Percentiles rank a stretch among this genome's conserved stretches.
Evolutionary conservation across 1,139 yeast species (phyloP).

Genomic region (Kurtzmaniella natalensis): DNA sequence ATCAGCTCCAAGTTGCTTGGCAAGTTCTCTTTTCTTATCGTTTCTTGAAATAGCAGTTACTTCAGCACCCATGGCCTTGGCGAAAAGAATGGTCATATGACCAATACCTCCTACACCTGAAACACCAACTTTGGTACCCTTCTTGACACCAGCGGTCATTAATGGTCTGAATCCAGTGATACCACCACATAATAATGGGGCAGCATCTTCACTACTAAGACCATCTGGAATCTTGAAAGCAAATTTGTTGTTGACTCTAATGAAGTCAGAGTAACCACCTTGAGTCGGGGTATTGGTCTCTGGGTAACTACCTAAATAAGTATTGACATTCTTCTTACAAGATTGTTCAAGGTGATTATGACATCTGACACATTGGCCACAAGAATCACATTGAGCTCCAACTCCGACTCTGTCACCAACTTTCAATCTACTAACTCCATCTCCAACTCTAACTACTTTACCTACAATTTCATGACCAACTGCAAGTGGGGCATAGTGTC

Average conservation of each 20-base stretch:
- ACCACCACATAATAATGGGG: conserved; percentile 45
- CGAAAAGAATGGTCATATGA: conserved; percentile 54
- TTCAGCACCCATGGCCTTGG: conserved; percentile 55
- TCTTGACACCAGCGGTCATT: not conserved
- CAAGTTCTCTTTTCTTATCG: conserved; percentile 45
- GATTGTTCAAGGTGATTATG: conserved; percentile 40
- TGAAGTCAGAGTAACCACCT: conserved; percentile 54
- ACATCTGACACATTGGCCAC: conserved; percentile 45
- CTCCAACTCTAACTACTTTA: conserved; percentile 38
- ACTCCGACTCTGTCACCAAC: conserved; percentile 48
- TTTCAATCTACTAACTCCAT: conserved; percentile 25
- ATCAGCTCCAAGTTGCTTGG: conserved; percentile 49
- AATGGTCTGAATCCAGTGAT: conserved; percentile 1
- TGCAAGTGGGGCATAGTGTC: conserved; percentile 21
- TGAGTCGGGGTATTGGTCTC: conserved; percentile 47
- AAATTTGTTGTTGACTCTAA: conserved; percentile 35
- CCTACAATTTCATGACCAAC: conserved; percentile 50
- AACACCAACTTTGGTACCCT: conserved; percentile 44
- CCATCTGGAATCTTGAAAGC: not conserved
- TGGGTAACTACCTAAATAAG: conserved; percentile 37
- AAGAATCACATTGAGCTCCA: conserved; percentile 46
- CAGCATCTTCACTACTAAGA: not conserved
- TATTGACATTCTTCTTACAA: conserved; percentile 37
- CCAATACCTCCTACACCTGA: conserved; percentile 62
- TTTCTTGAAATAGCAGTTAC: conserved; percentile 53